phyloP scores from a whole-genome alignment of 2,329 filamentous ascomycete species.

The Parasarocladium wereldwijsianum region DNA sequence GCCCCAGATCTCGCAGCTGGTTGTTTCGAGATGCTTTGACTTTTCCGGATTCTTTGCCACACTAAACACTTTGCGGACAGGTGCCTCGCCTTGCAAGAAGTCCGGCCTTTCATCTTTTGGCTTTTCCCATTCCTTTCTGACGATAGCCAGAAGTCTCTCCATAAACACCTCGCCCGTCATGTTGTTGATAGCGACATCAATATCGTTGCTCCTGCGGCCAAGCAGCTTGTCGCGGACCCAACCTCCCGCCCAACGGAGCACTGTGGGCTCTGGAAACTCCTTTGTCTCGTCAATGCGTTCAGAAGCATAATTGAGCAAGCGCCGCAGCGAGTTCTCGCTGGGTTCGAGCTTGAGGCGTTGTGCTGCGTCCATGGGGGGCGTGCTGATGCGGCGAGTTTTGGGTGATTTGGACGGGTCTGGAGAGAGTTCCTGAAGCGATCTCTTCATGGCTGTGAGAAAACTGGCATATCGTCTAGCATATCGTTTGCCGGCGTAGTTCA shows the following conservation, averaged over 20 bases:
- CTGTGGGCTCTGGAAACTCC: slow-evolving; percentile 36
- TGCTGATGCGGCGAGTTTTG: no score
- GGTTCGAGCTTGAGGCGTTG: slow-evolving; percentile 42
- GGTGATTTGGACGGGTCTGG: not conserved
- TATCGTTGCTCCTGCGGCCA: slow-evolving; percentile 58
- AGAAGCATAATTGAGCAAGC: slow-evolving; percentile 73
- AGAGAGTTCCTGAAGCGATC: not conserved
- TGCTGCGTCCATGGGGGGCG: no score
- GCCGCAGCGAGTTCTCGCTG: slow-evolving; percentile 56
- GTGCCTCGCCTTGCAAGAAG: slow-evolving; percentile 31
- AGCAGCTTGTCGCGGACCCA: slow-evolving; percentile 82
- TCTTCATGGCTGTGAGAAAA: not conserved
- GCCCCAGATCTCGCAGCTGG: slow-evolving; percentile 71
- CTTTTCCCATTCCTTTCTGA: no score
- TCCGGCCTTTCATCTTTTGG: slow-evolving; percentile 48
- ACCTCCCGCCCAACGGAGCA: slow-evolving; percentile 68
- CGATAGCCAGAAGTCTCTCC: slow-evolving; percentile 17
- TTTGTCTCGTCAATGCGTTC: slow-evolving; percentile 35
- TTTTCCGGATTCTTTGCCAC: slow-evolving; percentile 89
- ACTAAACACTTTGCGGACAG: slow-evolving; percentile 67
- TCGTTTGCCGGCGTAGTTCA: no score
- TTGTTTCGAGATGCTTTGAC: slow-evolving; percentile 89
- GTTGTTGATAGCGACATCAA: slow-evolving; percentile 72
- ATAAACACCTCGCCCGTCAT: slow-evolving; percentile 73
- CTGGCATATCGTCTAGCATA: no score